A percentile compares a stretch with the other conserved stretches of the same genome.
These are phyloP conservation scores for Talaromyces sp. DNA, from an alignment of 2,329 filamentous ascomycete genomes.

Conservation along the genomic window DNA sequence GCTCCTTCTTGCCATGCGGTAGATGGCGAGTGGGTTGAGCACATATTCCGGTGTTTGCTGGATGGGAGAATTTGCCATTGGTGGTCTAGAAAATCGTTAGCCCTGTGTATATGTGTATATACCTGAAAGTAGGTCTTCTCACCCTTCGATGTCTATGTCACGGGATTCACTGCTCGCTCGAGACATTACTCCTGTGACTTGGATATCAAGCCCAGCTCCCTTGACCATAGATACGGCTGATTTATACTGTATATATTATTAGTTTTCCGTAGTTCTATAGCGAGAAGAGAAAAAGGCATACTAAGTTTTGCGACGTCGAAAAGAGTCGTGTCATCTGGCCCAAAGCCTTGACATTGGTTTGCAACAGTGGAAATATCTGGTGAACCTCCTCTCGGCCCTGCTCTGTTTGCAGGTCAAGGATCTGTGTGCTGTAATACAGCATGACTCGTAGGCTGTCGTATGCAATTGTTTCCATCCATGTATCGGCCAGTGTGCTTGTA, in stretches of 20 bases:
- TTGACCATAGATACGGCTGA: neutral
- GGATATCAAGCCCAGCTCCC: neutral
- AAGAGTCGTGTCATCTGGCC: constrained; percentile 11
- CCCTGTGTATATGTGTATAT: neutral
- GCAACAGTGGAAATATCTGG: constrained; percentile 18
- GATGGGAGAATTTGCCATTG: constrained; percentile 11
- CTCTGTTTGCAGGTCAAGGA: neutral
- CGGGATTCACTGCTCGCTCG: neutral
- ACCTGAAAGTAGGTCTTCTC: neutral
- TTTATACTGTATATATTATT: neutral
- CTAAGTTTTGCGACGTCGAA: constrained; percentile 7
- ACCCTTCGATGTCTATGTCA: neutral
- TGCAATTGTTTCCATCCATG: constrained; percentile 42
- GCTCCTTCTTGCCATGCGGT: constrained; percentile 17
- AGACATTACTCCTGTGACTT: neutral
- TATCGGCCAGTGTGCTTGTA: constrained; percentile 38
- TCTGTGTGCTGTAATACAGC: constrained; percentile 42
- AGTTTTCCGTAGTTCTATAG: neutral
- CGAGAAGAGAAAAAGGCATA: neutral
- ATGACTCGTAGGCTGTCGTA: constrained; percentile 46
- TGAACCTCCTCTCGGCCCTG: neutral
- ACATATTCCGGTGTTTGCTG: constrained; percentile 18
- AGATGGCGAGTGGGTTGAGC: constrained; percentile 19
- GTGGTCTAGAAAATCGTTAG: neutral
- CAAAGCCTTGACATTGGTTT: constrained; percentile 10